phyloP scores from a whole-genome alignment of 257 asterid genomes.

The Linaria vulgaris region DNA sequence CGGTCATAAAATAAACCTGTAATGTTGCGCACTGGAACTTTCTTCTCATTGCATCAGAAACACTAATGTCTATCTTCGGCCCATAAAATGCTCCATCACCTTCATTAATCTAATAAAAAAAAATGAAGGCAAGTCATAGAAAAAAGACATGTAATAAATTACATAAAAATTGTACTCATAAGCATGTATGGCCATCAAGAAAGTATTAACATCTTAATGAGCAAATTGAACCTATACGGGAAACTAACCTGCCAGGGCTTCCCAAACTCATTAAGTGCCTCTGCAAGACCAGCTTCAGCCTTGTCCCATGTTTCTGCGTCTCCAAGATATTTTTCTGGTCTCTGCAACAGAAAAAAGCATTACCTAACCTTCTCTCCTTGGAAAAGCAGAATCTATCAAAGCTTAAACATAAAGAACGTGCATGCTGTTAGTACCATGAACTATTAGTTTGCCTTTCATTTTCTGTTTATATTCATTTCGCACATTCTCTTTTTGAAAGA shows the following conservation, averaged over 20 bases:
- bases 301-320: constrained; percentile 68
- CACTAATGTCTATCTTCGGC: constrained; percentile 88
- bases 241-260: constrained; percentile 79
- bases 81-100: constrained; percentile 98
- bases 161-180: too few species aligned
- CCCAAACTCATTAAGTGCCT: constrained; percentile 87
- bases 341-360: constrained; percentile 39
- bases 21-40: constrained; percentile 92
- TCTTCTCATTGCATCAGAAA: constrained; percentile 92
- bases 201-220: neutral
- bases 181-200: too few species aligned
- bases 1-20: constrained; percentile 51
- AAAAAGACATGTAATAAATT: too few species aligned
- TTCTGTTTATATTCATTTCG: neutral
- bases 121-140: constrained; percentile 23
- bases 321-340: constrained; percentile 92
- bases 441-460: constrained; percentile 10
- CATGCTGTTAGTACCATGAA: constrained; percentile 2
- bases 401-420: constrained; percentile 16
- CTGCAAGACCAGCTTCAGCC: constrained; percentile 88
- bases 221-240: constrained; percentile 14
- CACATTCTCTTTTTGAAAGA: neutral
- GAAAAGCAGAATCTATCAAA: constrained; percentile 10
- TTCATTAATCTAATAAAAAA: constrained; percentile 63
- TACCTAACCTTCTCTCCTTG: constrained; percentile 16